Evolutionary conservation across 352 stramenopile genomes (phyloP), one percentile per base, ranked within the genome.

Genomic region (Thalassiosira exigua): DNA sequence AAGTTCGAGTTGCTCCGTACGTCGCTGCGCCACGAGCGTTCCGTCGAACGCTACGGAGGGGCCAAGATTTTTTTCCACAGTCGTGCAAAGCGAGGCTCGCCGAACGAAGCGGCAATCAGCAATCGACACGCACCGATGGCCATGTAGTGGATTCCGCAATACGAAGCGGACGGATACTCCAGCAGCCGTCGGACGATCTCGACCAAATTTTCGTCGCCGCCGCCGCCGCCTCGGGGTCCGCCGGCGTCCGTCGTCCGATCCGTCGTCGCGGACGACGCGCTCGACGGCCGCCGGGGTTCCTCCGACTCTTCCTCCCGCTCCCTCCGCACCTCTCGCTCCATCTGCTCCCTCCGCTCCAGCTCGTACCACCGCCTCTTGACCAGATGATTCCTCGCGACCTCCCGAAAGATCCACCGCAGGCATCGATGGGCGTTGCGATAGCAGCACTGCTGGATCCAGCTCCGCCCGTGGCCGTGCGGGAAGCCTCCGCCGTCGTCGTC

Each of bases 391-490:
- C 39, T 39, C 36, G 62, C 12, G 22, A 80, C 58, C 29, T 80
- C 71, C 26, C 46, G 17, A 56, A 80, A 74, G 26, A 80, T 73
- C 71, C 71, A 80, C 9, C 50, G 26, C 22, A 80, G 56, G 54
- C 71, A 80, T 41, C 51, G 14, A 57, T 80, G 71, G 33, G 71
- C 60, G 57, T 80, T 69, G 33, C 67, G 68, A 56, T 64, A 74
- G 24, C 71, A 80, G 33, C 71, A 80, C 48, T 80, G 68, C 46
- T 80, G 51, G 27, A 80, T 80, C 71, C 52, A 80, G n/a, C 52
- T 80, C 52, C 71, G 66, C 51, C 71, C 71, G 61, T 30, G 19
- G 33, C 53, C 41, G 21, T 12, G 21, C 5, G 0, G 29, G 24
- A 4, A 42, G 11, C 27, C 44, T 21, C 4, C 29, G 14, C 22